Evolutionary conservation across 2,329 filamentous ascomycete species (phyloP).

Genomic region (Cytospora leucostoma): DNA sequence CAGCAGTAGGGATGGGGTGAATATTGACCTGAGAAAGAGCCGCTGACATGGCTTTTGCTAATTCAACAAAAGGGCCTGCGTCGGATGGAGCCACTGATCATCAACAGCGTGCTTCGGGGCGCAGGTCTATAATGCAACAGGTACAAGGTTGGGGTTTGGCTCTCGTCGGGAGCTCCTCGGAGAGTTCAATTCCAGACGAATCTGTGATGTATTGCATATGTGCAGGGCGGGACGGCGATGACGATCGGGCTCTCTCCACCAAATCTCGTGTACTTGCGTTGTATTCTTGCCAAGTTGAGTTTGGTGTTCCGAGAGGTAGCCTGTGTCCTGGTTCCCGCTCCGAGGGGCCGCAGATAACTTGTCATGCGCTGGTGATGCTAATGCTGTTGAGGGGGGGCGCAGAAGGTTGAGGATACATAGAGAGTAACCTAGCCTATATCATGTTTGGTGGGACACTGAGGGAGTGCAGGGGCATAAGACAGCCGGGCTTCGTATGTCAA

Average conservation of each 20-base stretch:
- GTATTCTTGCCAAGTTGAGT: background rate
- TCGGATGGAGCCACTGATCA: slow-evolving; percentile 32
- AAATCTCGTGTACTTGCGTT: background rate
- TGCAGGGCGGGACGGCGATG: slow-evolving; percentile 5
- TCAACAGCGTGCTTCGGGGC: slow-evolving; percentile 32
- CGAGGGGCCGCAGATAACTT: slow-evolving; percentile 3
- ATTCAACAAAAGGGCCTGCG: slow-evolving; percentile 26
- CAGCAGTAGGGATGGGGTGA: slow-evolving; percentile 38
- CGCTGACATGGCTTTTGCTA: slow-evolving; percentile 43
- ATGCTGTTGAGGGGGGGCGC: background rate
- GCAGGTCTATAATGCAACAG: slow-evolving; percentile 15
- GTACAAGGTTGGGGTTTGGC: slow-evolving; percentile 18
- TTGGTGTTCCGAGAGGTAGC: slow-evolving; percentile 18
- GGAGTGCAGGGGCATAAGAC: background rate
- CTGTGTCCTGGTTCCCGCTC: slow-evolving; percentile 5
- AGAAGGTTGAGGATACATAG: slow-evolving; percentile 9
- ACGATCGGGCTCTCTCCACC: slow-evolving; percentile 6
- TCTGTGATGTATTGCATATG: background rate
- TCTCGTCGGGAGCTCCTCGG: slow-evolving; percentile 21
- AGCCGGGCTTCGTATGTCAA: slow-evolving; percentile 9
- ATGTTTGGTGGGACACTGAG: slow-evolving; percentile 6
- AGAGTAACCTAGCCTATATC: slow-evolving; percentile 7
- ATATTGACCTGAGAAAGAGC: slow-evolving; percentile 37
- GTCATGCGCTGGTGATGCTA: slow-evolving; percentile 7
- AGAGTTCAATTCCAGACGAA: slow-evolving; percentile 9